A percentile compares a stretch with the other conserved stretches of the same genome.
Conservation (phyloP, 345 rosid genomes). For the Eutrema heterophyllum region DNA sequence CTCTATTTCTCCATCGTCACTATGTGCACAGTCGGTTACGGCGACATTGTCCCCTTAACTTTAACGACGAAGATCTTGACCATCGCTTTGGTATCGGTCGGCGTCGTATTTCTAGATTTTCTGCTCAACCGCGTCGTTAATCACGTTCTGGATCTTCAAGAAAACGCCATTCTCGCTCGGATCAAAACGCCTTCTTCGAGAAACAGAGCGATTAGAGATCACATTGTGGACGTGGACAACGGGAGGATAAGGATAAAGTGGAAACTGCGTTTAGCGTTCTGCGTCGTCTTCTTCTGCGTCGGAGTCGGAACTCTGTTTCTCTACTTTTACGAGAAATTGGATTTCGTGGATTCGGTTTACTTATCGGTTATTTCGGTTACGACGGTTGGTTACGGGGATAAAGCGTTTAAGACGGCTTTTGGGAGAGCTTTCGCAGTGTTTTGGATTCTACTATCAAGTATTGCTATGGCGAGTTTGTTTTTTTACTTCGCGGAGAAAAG, state of each 20-base stretch:
- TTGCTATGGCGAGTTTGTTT: constrained; percentile 53
- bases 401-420: constrained; percentile 36
- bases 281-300: constrained; percentile 40
- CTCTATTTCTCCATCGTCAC: constrained; percentile 62
- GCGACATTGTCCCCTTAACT: constrained; percentile 49
- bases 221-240: constrained; percentile 39
- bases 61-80: constrained; percentile 40
- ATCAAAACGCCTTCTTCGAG: background rate
- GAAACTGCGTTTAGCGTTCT: constrained; percentile 46
- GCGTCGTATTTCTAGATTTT: constrained; percentile 46
- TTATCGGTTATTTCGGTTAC: constrained; percentile 56
- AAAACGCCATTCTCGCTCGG: constrained; percentile 35
- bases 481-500: constrained; percentile 35
- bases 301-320: constrained; percentile 37
- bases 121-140: constrained; percentile 42
- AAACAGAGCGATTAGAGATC: constrained; percentile 18
- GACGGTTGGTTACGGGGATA: constrained; percentile 60
- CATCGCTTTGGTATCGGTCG: constrained; percentile 36
- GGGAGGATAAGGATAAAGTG: constrained; percentile 47
- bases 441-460: constrained; percentile 46
- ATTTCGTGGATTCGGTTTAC: constrained; percentile 47
- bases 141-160: constrained; percentile 49
- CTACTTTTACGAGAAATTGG: constrained; percentile 33
- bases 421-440: constrained; percentile 50
- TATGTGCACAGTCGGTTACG: constrained; percentile 60